Evolutionary conservation across 2,329 filamentous ascomycete species (phyloP), one percentile per base, ranked within the genome.

Genomic region (Aschersonia sp.): DNA sequence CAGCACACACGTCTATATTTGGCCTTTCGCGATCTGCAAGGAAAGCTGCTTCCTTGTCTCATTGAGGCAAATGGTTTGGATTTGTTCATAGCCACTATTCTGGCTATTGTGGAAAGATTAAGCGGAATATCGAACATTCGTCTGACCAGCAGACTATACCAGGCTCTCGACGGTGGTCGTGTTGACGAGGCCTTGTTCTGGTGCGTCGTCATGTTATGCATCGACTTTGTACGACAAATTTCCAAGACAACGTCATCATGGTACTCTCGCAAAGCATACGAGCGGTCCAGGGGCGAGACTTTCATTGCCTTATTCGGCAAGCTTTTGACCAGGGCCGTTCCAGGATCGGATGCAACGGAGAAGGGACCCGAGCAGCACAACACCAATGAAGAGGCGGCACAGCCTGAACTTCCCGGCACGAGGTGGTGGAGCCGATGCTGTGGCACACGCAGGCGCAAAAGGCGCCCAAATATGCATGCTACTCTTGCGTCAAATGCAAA

Each of bases 251-350:
- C 61, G 0, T 58, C 58, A 30, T 67, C 87, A 0, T 95, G 88
- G 88, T 94, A 84, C 58, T 79, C 81, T n/a, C 77, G 88, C 53
- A 79, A 89, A 50, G 78, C 78, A 31, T 95, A 95, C 55, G 88
- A 95, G 61, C 71, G 88, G 49, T 87, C 83, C 5, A 72, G 88
- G 44, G 88, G 88, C 5, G 87, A 94, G 63, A 62, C 63, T 0
- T 67, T 67, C 22, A 67, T 67, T 43, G 60, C 56, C 0, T 52
- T 67, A 0, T 67, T 67, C 14, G 50, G 60, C 8, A 67, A 67
- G 39, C 62, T 67, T 0, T 54, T 67, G 12, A 67, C 63, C 1
- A 55, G 64, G 43, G 62, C 62, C 1, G 63, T 66, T 5, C 61
- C 64, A 1, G 64, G 63, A 29, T 67, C 64, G 0, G 64, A 67